A percentile compares a stretch with the other conserved stretches of the same genome.
Evolutionary conservation across 1,139 yeast genomes (phyloP).

Genomic region (Candida tunisiensis): DNA sequence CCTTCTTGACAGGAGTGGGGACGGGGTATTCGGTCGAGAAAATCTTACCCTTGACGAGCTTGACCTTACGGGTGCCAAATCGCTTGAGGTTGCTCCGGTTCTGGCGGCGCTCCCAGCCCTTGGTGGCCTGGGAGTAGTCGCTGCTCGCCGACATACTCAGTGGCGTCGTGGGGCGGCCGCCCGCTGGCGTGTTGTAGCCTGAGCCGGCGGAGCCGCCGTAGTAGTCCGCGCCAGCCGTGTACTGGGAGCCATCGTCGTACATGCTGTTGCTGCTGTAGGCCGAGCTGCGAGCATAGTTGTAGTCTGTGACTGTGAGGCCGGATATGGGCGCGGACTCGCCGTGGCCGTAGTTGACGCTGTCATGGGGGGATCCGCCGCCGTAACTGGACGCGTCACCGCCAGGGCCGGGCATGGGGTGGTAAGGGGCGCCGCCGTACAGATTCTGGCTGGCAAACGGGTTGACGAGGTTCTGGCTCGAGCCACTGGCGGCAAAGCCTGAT

Average conservation of each 20-base stretch:
- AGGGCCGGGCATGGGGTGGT: no score
- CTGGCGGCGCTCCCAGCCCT: slow-evolving; percentile 37
- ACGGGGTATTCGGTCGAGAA: slow-evolving; percentile 65
- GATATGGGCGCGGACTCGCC: slow-evolving; percentile 1
- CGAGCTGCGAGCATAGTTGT: no score
- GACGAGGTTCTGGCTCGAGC: no score
- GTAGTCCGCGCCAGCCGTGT: no score
- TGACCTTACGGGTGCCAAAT: slow-evolving; percentile 54
- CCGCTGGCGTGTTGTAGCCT: background rate
- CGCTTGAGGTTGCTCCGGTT: slow-evolving; percentile 27
- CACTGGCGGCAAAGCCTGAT: no score
- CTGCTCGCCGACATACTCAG: slow-evolving; percentile 6
- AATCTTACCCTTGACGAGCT: slow-evolving; percentile 51
- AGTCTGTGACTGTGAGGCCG: no score
- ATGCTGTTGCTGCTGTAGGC: no score
- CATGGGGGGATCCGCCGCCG: no score
- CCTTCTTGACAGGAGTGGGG: slow-evolving; percentile 45
- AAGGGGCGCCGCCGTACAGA: no score
- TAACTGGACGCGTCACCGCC: no score
- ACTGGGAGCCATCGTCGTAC: no score
- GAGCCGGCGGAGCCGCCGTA: slow-evolving; percentile 3
- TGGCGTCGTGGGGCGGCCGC: background rate
- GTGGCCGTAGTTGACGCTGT: background rate
- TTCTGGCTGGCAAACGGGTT: no score
- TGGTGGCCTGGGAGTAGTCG: slow-evolving; percentile 18